phyloP scores from a whole-genome alignment of 768 basidiomycete genomes.

The Tylopilus rubrobrunneus region DNA sequence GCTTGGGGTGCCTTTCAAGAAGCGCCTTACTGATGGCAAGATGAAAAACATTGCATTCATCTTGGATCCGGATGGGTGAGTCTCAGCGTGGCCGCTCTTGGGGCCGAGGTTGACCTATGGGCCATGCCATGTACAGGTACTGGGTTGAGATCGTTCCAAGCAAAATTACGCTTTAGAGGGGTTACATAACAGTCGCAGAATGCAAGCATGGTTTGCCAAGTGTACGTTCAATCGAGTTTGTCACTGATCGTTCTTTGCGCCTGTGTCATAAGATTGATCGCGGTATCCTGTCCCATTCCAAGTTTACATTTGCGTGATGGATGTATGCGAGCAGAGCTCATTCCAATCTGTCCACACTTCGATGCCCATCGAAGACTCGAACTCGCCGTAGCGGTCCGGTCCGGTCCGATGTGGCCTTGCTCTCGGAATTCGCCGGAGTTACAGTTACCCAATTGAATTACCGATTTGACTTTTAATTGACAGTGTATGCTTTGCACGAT shows the following conservation, averaged over 20 bases:
- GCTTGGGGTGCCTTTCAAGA: conserved; percentile 82
- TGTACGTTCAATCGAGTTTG: conserved; percentile 2
- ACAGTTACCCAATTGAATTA: accelerated
- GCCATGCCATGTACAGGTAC: conserved; percentile 36
- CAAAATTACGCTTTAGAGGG: conserved; percentile 21
- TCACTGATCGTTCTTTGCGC: neutral
- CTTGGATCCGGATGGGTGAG: conserved; percentile 78
- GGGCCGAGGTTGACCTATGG: neutral
- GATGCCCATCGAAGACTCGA: no score
- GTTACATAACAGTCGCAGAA: neutral
- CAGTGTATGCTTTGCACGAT: no score
- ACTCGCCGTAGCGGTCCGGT: no score
- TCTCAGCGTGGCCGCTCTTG: neutral
- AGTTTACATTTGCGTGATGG: neutral
- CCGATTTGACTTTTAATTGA: accelerated
- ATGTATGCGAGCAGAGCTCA: neutral
- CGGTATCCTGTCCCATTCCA: neutral
- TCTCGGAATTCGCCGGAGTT: no score
- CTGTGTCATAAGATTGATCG: neutral
- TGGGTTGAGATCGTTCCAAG: conserved; percentile 57
- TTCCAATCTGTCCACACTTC: neutral
- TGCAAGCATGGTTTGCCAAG: neutral
- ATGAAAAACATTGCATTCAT: conserved; percentile 86
- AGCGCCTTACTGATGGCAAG: conserved; percentile 77
- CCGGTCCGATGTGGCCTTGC: no score